A percentile compares a stretch with the other conserved stretches of the same genome.
Conservation (phyloP, 2,329 filamentous ascomycete genomes). For the Colletotrichum nymphaeae region DNA sequence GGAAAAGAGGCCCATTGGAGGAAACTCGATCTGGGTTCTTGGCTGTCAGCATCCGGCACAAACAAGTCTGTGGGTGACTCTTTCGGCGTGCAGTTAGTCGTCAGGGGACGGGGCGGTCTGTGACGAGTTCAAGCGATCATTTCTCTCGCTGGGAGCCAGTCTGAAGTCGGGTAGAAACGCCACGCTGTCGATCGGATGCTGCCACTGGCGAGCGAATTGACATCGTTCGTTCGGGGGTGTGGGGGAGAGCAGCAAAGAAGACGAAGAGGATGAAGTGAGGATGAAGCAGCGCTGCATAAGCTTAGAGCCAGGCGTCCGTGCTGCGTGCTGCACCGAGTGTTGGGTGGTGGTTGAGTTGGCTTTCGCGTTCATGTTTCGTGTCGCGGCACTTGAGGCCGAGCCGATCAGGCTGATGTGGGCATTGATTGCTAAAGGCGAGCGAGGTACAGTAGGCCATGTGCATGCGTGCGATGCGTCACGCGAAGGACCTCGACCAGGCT, state of each 20-base stretch:
- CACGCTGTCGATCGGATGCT: slow-evolving; percentile 8
- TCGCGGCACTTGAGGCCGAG: slow-evolving; percentile 20
- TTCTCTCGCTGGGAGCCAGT: neutral
- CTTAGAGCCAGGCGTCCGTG: neutral
- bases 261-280: neutral
- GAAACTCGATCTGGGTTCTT: neutral
- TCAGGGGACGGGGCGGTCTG: neutral
- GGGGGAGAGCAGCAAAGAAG: neutral
- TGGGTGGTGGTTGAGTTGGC: neutral
- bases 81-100: neutral
- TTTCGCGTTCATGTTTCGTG: slow-evolving; percentile 30
- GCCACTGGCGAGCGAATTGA: slow-evolving; percentile 15
- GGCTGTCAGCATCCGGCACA: neutral
- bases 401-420: neutral
- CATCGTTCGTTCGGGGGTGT: slow-evolving; percentile 5
- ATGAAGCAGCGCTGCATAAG: neutral
- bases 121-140: neutral
- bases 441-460: slow-evolving; percentile 6
- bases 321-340: slow-evolving; percentile 8
- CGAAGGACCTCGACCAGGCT: neutral
- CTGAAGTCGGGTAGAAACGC: slow-evolving; percentile 3
- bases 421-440: neutral
- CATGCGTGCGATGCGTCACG: slow-evolving; percentile 9
- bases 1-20: too few relatives aligned
- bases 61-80: neutral